Percentiles rank a stretch among this genome's conserved stretches.
phyloP scores from a whole-genome alignment of 2,329 filamentous ascomycete genomes.

The Colletotrichum aenigma region DNA sequence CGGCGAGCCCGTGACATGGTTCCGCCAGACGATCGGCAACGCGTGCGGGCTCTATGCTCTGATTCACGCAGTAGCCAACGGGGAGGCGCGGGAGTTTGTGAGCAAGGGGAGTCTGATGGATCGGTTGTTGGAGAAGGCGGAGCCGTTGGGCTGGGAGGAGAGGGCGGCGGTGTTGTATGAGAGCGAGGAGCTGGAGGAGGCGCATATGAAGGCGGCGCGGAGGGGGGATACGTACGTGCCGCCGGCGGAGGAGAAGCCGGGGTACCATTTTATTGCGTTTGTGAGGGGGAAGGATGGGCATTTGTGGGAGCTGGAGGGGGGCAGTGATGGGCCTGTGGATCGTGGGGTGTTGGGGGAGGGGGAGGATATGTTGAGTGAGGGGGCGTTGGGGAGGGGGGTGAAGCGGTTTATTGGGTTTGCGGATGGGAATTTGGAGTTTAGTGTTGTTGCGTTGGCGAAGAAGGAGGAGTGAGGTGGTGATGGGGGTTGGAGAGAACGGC shows the following conservation, averaged over 20 bases:
- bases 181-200: constrained; percentile 71
- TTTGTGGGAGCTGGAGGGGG: constrained; percentile 82
- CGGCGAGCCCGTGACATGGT: constrained; percentile 77
- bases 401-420: constrained; percentile 44
- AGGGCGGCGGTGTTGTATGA: constrained; percentile 76
- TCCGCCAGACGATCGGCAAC: constrained; percentile 83
- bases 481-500: neutral
- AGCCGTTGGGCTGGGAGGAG: constrained; percentile 62
- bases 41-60: constrained; percentile 82
- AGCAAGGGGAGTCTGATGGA: constrained; percentile 57
- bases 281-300: constrained; percentile 68
- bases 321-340: constrained; percentile 74
- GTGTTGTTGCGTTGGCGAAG: constrained; percentile 39
- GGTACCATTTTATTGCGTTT: constrained; percentile 83
- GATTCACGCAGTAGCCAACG: constrained; percentile 76
- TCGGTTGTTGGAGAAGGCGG: constrained; percentile 64
- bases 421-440: constrained; percentile 41
- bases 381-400: constrained; percentile 67
- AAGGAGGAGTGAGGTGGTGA: neutral
- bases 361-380: constrained; percentile 69
- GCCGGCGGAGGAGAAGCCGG: constrained; percentile 62
- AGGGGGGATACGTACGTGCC: constrained; percentile 72
- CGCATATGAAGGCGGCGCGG: constrained; percentile 72
- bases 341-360: constrained; percentile 58
- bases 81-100: constrained; percentile 61